These are phyloP conservation scores for Chalaropsis ovoidea DNA, from an alignment of 2,329 filamentous ascomycete genomes.

Conservation along the genomic window DNA sequence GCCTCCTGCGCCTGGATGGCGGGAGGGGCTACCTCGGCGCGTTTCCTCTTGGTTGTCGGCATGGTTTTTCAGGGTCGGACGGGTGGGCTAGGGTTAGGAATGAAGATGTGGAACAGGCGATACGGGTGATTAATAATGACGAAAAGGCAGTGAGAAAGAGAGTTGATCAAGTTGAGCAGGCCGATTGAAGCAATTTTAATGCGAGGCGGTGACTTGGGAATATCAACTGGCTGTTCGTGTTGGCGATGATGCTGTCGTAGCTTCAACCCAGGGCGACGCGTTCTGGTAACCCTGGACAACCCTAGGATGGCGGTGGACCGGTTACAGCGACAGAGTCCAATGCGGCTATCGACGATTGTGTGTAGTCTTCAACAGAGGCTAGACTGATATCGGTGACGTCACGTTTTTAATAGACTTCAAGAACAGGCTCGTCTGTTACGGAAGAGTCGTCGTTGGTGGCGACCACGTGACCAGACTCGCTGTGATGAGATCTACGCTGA, in stretches of 20 bases:
- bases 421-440: too few species aligned
- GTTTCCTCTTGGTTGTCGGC: constrained; percentile 17
- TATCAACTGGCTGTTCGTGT: background rate
- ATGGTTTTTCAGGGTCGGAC: constrained; percentile 3
- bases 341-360: too few species aligned
- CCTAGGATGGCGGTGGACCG: background rate
- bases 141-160: background rate
- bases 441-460: background rate
- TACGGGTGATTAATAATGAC: background rate
- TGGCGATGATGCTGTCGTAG: background rate
- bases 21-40: background rate
- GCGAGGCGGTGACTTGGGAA: background rate
- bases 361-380: too few species aligned
- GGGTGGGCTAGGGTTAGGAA: constrained; percentile 3
- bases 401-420: too few species aligned
- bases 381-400: too few species aligned
- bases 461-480: background rate
- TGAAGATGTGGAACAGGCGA: background rate
- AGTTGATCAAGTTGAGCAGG: background rate
- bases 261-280: constrained; percentile 8
- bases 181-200: background rate
- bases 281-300: constrained; percentile 5
- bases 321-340: too few species aligned
- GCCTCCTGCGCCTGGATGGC: background rate
- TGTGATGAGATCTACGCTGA: background rate